Evolutionary conservation across 305 asterid species (phyloP), one percentile per base, ranked within the genome.

Genomic region (Rubia tinctorum): DNA sequence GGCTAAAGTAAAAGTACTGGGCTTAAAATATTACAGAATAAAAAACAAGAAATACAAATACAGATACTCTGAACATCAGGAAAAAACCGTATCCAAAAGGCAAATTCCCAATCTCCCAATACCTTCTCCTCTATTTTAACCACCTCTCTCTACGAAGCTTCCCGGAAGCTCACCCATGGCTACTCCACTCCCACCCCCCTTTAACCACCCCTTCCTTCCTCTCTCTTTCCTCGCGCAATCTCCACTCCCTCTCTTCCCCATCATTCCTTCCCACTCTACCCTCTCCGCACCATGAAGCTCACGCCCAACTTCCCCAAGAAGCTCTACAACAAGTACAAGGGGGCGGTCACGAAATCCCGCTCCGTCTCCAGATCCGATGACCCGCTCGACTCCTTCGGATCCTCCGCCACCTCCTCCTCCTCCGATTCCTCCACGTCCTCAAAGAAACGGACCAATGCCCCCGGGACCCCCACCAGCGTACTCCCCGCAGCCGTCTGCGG

Each of bases 381-480:
- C 7, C 84, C 80, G 6, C 55, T 76, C 30, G 63, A 71, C 55
- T 83, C 82, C 7, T 78, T 86, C 77, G 66, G 82, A 68, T 85
- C 79, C 4, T 45, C 87, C 30, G 83, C 73, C 10, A 73, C 89
- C 34, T 69, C 90, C 17, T 74, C 87, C 67, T 27, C 87, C 4
- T n/a, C n/a, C n/a, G 80, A 80, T 0, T 81, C 85, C 0, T 68
- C 86, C 0, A 63, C 85, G 23, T 79, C 83, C 0, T 30, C 61
- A 0, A 71, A 76, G 37, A 64, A 68, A 22, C 20, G 60, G 17
- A 61, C 72, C 9, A 82, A 81, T 67, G 88, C 85, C 18, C 71
- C 61, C 7, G 43, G 89, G 58, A 88, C 96, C 14, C 96, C 93
- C 0, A 88, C 83, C 1, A 90, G 89, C 85, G 96, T 91, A 23